Conservation (phyloP, 2,329 filamentous ascomycete genomes). For the Phoma sp. region DNA sequence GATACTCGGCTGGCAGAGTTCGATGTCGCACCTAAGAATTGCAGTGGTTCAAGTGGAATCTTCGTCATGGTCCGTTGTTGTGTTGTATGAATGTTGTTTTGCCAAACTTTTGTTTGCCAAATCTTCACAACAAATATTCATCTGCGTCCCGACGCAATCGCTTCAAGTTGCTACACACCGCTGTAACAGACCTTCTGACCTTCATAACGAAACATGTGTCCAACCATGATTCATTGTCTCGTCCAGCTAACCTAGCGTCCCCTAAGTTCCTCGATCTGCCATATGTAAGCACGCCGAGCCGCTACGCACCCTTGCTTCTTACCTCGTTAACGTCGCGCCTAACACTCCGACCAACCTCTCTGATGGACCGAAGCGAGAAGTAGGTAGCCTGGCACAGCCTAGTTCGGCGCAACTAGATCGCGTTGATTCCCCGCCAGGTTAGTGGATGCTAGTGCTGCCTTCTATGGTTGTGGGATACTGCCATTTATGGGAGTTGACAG, state of each 20-base stretch:
- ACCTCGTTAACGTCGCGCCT: neutral
- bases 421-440: conserved; percentile 10
- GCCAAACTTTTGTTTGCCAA: too few species aligned
- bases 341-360: neutral
- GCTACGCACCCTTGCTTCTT: conserved; percentile 13
- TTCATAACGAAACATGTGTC: too few species aligned
- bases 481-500: neutral
- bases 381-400: neutral
- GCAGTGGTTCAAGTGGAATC: too few species aligned
- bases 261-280: neutral
- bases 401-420: conserved; percentile 11
- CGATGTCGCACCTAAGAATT: too few species aligned
- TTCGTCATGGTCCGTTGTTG: too few species aligned
- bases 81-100: too few species aligned
- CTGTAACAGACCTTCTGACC: too few species aligned
- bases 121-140: too few species aligned
- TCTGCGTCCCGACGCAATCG: too few species aligned
- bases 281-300: conserved; percentile 11
- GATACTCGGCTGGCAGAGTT: too few species aligned
- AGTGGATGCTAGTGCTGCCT: conserved; percentile 19
- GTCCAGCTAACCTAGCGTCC: neutral
- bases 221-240: too few species aligned
- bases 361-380: conserved; percentile 1
- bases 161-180: too few species aligned
- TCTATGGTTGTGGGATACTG: conserved; percentile 9